These are phyloP conservation scores for Diaporthe sp. DNA, from an alignment of 2,329 filamentous ascomycete genomes.

Conservation along the genomic window DNA sequence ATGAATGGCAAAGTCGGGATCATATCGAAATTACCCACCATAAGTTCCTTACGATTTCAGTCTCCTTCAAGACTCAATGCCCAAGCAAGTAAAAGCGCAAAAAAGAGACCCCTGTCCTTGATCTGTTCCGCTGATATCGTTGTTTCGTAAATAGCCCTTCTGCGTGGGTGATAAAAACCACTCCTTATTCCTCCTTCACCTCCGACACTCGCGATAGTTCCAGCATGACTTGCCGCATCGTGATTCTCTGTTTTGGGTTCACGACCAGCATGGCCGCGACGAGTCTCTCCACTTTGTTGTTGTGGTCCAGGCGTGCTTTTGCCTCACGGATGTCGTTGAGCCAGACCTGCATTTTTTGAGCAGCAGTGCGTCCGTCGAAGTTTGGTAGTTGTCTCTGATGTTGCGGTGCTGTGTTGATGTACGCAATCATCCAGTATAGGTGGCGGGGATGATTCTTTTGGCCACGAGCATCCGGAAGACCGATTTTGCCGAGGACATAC, in stretches of 20 bases:
- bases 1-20: neutral
- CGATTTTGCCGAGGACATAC: slow-evolving; percentile 65
- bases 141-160: neutral
- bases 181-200: slow-evolving; percentile 42
- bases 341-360: slow-evolving; percentile 66
- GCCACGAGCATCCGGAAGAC: slow-evolving; percentile 64
- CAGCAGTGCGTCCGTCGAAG: slow-evolving; percentile 28
- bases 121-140: neutral
- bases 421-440: slow-evolving; percentile 69
- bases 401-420: slow-evolving; percentile 56
- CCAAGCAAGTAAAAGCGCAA: neutral
- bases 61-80: neutral
- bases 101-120: neutral
- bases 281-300: slow-evolving; percentile 62
- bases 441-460: slow-evolving; percentile 58
- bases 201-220: slow-evolving; percentile 49
- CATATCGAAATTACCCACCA: slow-evolving; percentile 1
- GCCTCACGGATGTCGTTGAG: slow-evolving; percentile 63
- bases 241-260: slow-evolving; percentile 62
- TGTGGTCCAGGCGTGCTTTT: slow-evolving; percentile 55
- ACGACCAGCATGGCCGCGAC: slow-evolving; percentile 65
- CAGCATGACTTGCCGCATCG: slow-evolving; percentile 61
- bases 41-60: neutral
- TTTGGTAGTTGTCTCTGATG: slow-evolving; percentile 41
- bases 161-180: neutral